These are phyloP conservation scores for Sorghum bicolor DNA, from an alignment of 176 grass and related monocot genomes.

Conservation along the genomic window DNA sequence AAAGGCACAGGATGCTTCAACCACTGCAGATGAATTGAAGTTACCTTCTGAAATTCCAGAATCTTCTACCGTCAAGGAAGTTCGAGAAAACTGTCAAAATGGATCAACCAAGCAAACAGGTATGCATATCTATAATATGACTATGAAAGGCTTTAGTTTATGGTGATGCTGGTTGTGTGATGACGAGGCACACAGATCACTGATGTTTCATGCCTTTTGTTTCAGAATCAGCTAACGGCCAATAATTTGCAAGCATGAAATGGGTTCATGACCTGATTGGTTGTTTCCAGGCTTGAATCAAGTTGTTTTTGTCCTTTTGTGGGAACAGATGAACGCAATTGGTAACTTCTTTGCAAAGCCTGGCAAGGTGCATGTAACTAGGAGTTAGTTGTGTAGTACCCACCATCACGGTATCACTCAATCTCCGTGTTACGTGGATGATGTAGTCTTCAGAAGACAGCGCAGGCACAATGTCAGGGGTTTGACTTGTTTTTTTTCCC, in stretches of 20 bases:
- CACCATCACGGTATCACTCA: slow-evolving; percentile 6
- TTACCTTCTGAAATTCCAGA: slow-evolving; percentile 35
- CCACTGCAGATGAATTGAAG: slow-evolving; percentile 33
- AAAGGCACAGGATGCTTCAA: slow-evolving; percentile 38
- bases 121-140: neutral
- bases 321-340: neutral
- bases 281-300: neutral
- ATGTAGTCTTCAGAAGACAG: slow-evolving; percentile 44
- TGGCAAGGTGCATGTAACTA: slow-evolving; percentile 19
- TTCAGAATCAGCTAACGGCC: slow-evolving; percentile 40
- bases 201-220: neutral
- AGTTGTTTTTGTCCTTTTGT: slow-evolving; percentile 9
- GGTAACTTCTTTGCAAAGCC: neutral
- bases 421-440: slow-evolving; percentile 32
- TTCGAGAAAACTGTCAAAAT: slow-evolving; percentile 35
- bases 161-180: neutral
- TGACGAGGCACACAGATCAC: neutral
- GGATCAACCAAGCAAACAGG: slow-evolving; percentile 34
- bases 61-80: slow-evolving; percentile 27
- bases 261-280: slow-evolving; percentile 12
- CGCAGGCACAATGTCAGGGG: slow-evolving; percentile 17
- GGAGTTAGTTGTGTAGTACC: slow-evolving; percentile 43
- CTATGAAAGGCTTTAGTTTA: neutral
- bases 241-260: slow-evolving; percentile 31
- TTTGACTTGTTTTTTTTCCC: slow-evolving; percentile 20